A percentile compares a stretch with the other conserved stretches of the same genome.
These are phyloP conservation scores for Hordeum marinum DNA, from an alignment of 176 grass and related monocot genomes.

Conservation along the genomic window DNA sequence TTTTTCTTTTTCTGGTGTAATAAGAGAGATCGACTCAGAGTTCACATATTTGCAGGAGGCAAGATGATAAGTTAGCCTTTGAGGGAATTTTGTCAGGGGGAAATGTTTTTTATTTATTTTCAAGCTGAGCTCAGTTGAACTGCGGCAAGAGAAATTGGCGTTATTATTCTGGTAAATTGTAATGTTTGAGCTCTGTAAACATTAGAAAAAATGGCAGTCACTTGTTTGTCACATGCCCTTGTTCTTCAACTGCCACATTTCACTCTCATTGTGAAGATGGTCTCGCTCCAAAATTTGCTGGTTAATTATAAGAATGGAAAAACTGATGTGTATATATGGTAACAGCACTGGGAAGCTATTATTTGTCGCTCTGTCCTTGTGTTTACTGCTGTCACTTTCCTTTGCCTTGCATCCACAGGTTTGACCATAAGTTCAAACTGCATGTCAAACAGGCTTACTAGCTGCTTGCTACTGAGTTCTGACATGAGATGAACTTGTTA, in stretches of 20 bases:
- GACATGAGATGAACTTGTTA: too few relatives aligned
- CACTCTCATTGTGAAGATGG: background rate
- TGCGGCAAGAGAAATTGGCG: constrained; percentile 7
- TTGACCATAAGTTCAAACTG: background rate
- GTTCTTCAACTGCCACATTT: background rate
- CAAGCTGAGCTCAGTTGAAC: constrained; percentile 7
- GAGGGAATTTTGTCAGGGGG: constrained; percentile 15
- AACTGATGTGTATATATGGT: background rate
- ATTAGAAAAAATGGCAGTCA: background rate
- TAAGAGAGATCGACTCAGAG: constrained; percentile 4
- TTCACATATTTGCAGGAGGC: constrained; percentile 12
- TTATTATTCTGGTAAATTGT: constrained; percentile 9
- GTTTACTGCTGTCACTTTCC: background rate
- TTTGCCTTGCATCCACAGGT: background rate
- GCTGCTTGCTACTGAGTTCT: too few relatives aligned
- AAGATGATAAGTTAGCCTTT: constrained; percentile 17
- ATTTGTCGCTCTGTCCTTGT: background rate
- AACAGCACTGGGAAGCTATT: background rate
- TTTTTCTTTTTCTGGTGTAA: background rate
- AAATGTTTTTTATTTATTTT: background rate
- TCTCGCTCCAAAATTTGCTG: background rate
- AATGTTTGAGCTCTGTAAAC: constrained; percentile 28
- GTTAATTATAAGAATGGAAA: background rate
- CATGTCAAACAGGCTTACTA: background rate
- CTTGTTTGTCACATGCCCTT: background rate